Base-by-base conservation (phyloP, 2,329 filamentous ascomycete species). In the Trichophaea hybrida region DNA sequence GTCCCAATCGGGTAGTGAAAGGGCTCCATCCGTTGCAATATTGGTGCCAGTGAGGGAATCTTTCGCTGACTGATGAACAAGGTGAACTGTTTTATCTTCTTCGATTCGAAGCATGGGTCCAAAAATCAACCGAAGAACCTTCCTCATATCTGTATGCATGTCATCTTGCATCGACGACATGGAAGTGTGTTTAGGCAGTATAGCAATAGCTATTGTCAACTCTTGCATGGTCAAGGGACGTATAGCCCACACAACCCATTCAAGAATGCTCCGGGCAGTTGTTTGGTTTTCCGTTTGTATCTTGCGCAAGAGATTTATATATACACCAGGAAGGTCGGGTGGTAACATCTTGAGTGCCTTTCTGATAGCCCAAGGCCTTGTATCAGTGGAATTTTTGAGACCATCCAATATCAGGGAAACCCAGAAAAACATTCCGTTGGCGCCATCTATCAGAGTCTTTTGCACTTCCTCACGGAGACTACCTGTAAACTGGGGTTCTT, bases 31-130 rank as follows among this genome's bases (percentile, higher is more conserved):
- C 44, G 31, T 43, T 17, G 7, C 8, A 24, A 4, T 13, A 46
- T 12, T 15, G 2, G 24, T 32, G n/a, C 10, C 17, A 24, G 13
- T 10, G 13, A 68, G 57, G 44, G 67, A 68, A 51, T 67, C 67
- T 15, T 61, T 60, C 6, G 65, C 66, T 15, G 67, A 69, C 35
- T 67, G 60, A 46, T 68, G 68, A 2, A 66, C 66, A 12, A 68
- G 57, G 35, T 67, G 67, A 4, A 68, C 63, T 1, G 56, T 66
- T n/a, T 61, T 57, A 7, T 58, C 63, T 10, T 61, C 61, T 15
- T 59, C 50, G 3, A 66, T 61, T 12, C 61, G 59, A 13, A 66
- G 56, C 31, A 67, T 64, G 49, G 60, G 54, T 31, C 63, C 63
- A 52, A 64, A 60, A 2, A 67, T 48, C 24, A 55, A 55, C 15